Evolutionary conservation across 805 yeast species (phyloP).

Genomic region (Blastobotrys parvus): DNA sequence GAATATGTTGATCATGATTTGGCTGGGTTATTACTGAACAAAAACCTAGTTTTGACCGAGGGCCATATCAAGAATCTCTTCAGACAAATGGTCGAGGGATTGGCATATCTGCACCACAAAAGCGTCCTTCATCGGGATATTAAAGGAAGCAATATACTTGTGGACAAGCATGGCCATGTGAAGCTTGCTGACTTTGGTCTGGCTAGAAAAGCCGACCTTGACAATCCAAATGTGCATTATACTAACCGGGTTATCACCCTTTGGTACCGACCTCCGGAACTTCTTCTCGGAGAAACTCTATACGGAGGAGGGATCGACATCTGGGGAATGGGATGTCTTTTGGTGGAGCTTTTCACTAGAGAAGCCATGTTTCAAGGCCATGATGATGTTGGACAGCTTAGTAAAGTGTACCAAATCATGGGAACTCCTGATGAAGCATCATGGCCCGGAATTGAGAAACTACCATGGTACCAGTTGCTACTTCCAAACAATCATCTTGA

Average conservation of each 20-base stretch:
- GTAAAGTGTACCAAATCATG: constrained; percentile 69
- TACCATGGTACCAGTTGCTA: constrained; percentile 91
- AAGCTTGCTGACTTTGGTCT: constrained; percentile 95
- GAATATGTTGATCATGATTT: constrained; percentile 92
- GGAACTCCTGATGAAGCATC: constrained; percentile 69
- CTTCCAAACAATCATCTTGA: constrained; percentile 39
- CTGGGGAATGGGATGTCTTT: constrained; percentile 94
- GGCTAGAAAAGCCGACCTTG: constrained; percentile 42
- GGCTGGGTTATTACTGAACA: constrained; percentile 77
- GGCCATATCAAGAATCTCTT: constrained; percentile 74
- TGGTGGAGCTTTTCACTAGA: constrained; percentile 71
- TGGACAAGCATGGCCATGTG: constrained; percentile 63
- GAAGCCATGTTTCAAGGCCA: constrained; percentile 77
- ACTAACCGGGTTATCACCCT: constrained; percentile 92
- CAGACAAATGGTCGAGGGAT: constrained; percentile 67
- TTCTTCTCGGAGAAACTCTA: constrained; percentile 80
- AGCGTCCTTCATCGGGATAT: constrained; percentile 78
- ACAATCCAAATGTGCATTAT: constrained; percentile 54
- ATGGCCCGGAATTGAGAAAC: constrained; percentile 71
- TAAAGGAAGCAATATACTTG: constrained; percentile 84
- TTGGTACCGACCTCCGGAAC: constrained; percentile 97
- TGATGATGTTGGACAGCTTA: constrained; percentile 80
- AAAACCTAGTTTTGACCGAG: constrained; percentile 50
- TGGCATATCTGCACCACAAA: constrained; percentile 65
- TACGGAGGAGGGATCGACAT: constrained; percentile 88